These are phyloP conservation scores for Podospora comata DNA, from an alignment of 495 filamentous ascomycete genomes.

Conservation along the genomic window DNA sequence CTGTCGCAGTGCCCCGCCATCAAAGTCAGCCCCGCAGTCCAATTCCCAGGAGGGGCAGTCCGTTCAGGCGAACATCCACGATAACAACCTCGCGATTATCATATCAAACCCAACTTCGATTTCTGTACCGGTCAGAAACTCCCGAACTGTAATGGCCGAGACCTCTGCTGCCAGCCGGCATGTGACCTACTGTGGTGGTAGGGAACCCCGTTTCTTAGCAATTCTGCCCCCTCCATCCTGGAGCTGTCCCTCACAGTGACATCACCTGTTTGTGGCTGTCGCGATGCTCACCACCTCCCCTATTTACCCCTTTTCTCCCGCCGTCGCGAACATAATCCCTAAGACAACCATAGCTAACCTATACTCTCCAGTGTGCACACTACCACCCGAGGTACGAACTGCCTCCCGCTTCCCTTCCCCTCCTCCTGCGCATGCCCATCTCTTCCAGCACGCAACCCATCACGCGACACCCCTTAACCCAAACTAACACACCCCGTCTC, in stretches of 20 bases:
- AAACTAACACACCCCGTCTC: not conserved
- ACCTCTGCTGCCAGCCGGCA: constrained; percentile 23
- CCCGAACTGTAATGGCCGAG: constrained; percentile 27
- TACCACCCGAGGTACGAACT: constrained; percentile 83
- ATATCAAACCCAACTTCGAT: constrained; percentile 9
- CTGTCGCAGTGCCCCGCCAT: constrained; percentile 24
- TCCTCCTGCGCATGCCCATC: too few relatives aligned
- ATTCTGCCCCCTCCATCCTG: constrained; percentile 2
- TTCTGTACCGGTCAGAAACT: not conserved
- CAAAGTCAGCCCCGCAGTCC: constrained; percentile 19
- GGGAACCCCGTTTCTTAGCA: not conserved
- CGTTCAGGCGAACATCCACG: constrained; percentile 12
- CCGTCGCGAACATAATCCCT: constrained; percentile 12
- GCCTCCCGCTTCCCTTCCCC: constrained; percentile 26
- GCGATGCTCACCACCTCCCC: constrained; percentile 6
- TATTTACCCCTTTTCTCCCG: constrained; percentile 16
- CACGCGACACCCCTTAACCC: not conserved
- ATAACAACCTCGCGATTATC: constrained; percentile 2
- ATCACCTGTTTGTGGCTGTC: not conserved
- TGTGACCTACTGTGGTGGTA: constrained; percentile 37
- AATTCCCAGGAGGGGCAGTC: constrained; percentile 23
- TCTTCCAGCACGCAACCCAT: not conserved
- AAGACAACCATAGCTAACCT: constrained; percentile 15
- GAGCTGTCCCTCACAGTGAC: constrained; percentile 20
- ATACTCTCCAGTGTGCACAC: constrained; percentile 67